phyloP scores from a whole-genome alignment of 176 grass and related monocot genomes.

The Echinochloa phyllopogon region DNA sequence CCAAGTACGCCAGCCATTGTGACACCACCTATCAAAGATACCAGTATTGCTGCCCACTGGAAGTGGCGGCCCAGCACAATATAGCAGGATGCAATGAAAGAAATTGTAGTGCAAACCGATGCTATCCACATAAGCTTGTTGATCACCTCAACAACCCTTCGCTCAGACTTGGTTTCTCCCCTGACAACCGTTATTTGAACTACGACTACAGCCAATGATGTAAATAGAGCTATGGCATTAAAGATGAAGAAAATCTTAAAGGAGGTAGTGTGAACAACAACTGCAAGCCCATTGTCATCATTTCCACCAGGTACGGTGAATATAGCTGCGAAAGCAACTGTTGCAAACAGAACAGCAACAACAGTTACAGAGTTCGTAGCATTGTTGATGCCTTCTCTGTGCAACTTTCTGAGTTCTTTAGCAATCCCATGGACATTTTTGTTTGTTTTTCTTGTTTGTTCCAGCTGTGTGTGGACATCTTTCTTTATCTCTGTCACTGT shows the following conservation, averaged over 20 bases:
- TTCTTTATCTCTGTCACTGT: constrained; percentile 98
- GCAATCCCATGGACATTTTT: constrained; percentile 97
- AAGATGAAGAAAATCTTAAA: constrained; percentile 98
- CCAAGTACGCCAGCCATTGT: constrained; percentile 93
- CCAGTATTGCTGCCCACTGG: constrained; percentile 87
- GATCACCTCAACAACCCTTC: constrained; percentile 87
- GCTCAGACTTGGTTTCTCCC: constrained; percentile 93
- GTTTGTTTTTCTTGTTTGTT: constrained; percentile 91
- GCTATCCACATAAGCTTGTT: constrained; percentile 99
- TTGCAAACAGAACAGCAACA: constrained; percentile 92
- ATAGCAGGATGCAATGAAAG: constrained; percentile 91
- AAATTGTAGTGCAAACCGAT: constrained; percentile 92
- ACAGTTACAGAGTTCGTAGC: constrained; percentile 97
- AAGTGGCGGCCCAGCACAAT: constrained; percentile 82
- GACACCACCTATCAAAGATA: constrained; percentile 79
- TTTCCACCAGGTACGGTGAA: constrained; percentile 96
- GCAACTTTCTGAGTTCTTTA: constrained; percentile 91
- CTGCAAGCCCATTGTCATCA: constrained; percentile 59
- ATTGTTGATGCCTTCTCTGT: constrained; percentile 95
- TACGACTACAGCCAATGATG: constrained; percentile 91
- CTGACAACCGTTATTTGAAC: constrained; percentile 97
- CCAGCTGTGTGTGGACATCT: constrained; percentile 92
- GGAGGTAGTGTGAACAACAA: constrained; percentile 55
- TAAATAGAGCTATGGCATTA: constrained; percentile 86
- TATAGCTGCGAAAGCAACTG: constrained; percentile 93